Evolutionary conservation across 192 early-diverging fungal species (phyloP), one percentile per base, ranked within the genome.

Genomic region (Phlyctochytrium bullatum): DNA sequence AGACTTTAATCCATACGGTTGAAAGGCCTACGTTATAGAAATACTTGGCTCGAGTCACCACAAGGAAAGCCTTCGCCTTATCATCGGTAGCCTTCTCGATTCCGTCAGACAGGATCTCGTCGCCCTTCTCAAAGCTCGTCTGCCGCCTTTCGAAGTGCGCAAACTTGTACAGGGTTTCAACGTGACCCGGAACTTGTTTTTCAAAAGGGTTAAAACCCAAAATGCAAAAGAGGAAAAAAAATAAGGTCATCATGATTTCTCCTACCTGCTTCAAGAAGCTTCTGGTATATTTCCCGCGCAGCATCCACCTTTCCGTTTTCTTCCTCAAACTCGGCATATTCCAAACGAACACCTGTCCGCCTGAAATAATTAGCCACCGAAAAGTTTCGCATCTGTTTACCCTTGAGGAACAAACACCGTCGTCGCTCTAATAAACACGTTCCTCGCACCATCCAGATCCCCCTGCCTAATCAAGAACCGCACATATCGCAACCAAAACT

Each of bases 401-500:
- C 54, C 67, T 56, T 78, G 62, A 3, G 85, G 75, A 17, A 90
- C 71, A 60, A 88, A 87, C 10, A 82, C 73, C 1, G 62, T 68
- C 2, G 72, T 75, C 0, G 90, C 90, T 24, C 88, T 69, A 20
- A 68, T 47, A 51, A 80, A 89, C 33, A 86, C 81, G 30, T 80
- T 77, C 34, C 68, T 56, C 0, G 81, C 75, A 6, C 84, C 79
- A 6, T 81, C 70, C 12, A 78, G n/a, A 56, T 84, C 74, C 50
- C 76, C 73, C 30, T 69, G 59, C 1, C 75, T 70, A 12, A 80
- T 61, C 20, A 88, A 66, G 78, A 78, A 91, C 32, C 82, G 66
- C 3, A 80, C 86, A 76, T 89, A 91, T 31, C 87, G 73, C 64
- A 84, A 65, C 90, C 90, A 91, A 60, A 89, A 91, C 70, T 91